Evolutionary conservation across 2,329 filamentous ascomycete species (phyloP), one percentile per base, ranked within the genome.

Genomic region (Fusarium coffeatum): DNA sequence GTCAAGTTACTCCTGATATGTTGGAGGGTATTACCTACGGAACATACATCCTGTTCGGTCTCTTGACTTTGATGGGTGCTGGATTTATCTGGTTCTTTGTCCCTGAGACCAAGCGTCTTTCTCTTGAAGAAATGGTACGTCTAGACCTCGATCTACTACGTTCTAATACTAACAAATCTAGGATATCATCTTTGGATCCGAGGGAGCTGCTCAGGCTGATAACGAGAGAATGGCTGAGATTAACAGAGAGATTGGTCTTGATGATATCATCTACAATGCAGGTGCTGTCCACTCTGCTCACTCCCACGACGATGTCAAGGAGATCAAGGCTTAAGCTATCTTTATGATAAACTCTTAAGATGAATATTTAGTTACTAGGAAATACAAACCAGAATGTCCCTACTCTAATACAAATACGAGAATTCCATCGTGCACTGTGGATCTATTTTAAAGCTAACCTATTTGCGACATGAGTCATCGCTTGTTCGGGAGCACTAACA

Each of bases 141-240:
- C 3, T 64, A n/a, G n/a, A n/a, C n/a, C n/a, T n/a, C n/a, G n/a
- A n/a, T n/a, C n/a, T n/a, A 1, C 4, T 2, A 1, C 4, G 0
- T 0, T 4, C 2, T 4, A 4, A 6, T 63, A 12, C 75, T 68
- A 4, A 56, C 41, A 15, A 2, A 2, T 6, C 18, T n/a, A 86
- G 86, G 90, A 92, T 71, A 83, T 90, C 20, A 84, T 92, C 42
- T 92, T 92, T 71, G 89, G 89, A 15, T 88, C 86, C 5, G 86
- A 89, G 65, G 90, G 90, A n/a, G 85, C 87, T 5, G 90, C 90
- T 0, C 85, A 87, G 50, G 88, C 89, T 3, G 90, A 93, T 74
- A 84, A 86, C 55, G 89, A 91, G 79, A 86, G 91, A 28, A 93
- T 93, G 89, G 85, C 85, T n/a, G 88, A 91, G 77, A 92, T 93